These are phyloP conservation scores for Linaria vulgaris DNA, from an alignment of 257 asterid genomes.

Conservation along the genomic window DNA sequence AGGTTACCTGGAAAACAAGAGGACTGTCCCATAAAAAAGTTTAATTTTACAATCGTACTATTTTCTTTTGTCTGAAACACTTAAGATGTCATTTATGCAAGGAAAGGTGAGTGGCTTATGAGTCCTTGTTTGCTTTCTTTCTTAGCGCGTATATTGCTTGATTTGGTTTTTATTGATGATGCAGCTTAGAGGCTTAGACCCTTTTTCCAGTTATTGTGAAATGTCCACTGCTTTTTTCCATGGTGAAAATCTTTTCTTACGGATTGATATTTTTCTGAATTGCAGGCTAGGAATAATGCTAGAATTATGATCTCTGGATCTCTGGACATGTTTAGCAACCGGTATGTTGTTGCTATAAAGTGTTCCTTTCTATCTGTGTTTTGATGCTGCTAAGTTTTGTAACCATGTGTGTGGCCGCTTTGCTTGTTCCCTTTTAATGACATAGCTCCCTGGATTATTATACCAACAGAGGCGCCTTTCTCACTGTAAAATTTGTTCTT, in stretches of 20 bases:
- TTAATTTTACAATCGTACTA: background rate
- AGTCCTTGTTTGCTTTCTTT: constrained; percentile 1
- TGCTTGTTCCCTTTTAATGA: background rate
- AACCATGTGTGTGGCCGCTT: background rate
- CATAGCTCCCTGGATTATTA: constrained; percentile 4
- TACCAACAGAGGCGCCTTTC: constrained; percentile 14
- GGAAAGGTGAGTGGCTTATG: background rate
- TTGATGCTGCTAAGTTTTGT: background rate
- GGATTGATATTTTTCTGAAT: constrained; percentile 16
- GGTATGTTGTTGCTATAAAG: constrained; percentile 33
- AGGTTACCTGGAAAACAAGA: background rate
- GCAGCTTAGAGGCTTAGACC: constrained; percentile 9
- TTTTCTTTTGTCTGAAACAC: background rate
- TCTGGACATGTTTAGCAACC: constrained; percentile 46
- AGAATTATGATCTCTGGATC: constrained; percentile 44
- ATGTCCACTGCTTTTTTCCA: background rate
- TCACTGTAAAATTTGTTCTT: constrained; percentile 4
- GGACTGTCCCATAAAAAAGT: background rate
- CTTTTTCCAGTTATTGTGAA: constrained; percentile 4
- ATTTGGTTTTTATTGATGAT: constrained; percentile 4
- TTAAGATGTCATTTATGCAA: background rate
- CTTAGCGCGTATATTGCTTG: background rate
- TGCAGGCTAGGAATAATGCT: constrained; percentile 54
- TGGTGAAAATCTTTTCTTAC: background rate
- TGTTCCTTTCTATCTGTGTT: background rate